Evolutionary conservation across 2,329 filamentous ascomycete species (phyloP).

Genomic region (Exophiala viscosa): DNA sequence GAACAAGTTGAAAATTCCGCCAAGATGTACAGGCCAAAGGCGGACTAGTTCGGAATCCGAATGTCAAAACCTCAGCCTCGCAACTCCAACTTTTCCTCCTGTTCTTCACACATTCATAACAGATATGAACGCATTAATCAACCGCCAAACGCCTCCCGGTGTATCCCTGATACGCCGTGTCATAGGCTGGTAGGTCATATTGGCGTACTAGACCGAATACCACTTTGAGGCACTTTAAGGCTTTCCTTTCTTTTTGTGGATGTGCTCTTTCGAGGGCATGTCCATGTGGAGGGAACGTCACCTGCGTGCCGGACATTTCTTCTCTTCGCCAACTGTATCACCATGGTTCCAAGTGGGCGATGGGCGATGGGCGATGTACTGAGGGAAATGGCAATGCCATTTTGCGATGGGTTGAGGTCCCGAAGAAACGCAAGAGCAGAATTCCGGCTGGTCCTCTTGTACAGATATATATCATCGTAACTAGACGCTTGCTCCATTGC

Average conservation of each 20-base stretch:
- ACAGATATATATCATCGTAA: no score
- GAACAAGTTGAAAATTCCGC: not conserved
- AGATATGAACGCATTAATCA: slow-evolving; percentile 29
- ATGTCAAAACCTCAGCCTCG: slow-evolving; percentile 3
- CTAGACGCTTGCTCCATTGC: no score
- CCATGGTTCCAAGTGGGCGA: no score
- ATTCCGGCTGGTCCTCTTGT: no score
- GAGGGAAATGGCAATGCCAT: no score
- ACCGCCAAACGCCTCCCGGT: slow-evolving; percentile 23
- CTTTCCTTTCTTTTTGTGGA: slow-evolving; percentile 18
- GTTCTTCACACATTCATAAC: slow-evolving; percentile 27
- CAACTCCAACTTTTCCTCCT: slow-evolving; percentile 3
- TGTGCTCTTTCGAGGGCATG: slow-evolving; percentile 2
- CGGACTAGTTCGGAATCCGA: not conserved
- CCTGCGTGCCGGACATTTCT: slow-evolving; percentile 27
- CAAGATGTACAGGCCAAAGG: not conserved
- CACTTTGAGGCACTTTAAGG: slow-evolving; percentile 24
- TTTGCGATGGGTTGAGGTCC: no score
- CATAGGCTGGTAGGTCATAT: slow-evolving; percentile 30
- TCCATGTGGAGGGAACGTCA: slow-evolving; percentile 26
- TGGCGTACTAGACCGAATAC: slow-evolving; percentile 27
- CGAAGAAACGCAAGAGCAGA: no score
- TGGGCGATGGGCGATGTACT: no score
- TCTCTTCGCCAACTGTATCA: slow-evolving; percentile 2
- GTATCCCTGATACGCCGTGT: slow-evolving; percentile 1